phyloP scores from a whole-genome alignment of 1,139 yeast genomes.

The Hyphopichia fennica region DNA sequence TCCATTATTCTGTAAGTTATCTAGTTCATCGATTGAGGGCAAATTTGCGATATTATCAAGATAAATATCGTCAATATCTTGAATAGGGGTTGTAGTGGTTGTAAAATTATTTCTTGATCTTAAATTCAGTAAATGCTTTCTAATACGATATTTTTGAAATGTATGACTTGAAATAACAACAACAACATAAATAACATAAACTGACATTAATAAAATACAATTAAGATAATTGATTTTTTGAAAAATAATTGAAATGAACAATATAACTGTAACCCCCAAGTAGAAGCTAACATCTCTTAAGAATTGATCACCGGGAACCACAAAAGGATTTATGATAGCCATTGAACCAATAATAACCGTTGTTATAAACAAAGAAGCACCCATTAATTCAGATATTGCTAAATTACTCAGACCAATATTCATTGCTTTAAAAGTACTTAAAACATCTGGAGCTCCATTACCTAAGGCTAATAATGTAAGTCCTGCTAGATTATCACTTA shows the following conservation, averaged over 20 bases:
- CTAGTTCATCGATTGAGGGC: conserved; percentile 34
- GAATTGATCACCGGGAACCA: conserved; percentile 51
- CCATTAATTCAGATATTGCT: conserved; percentile 86
- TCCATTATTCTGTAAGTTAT: conserved; percentile 20
- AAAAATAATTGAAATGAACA: conserved; percentile 41
- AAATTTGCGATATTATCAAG: conserved; percentile 25
- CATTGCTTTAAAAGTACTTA: conserved; percentile 83
- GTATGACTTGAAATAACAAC: conserved; percentile 38
- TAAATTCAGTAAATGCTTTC: conserved; percentile 21
- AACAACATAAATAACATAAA: conserved; percentile 56
- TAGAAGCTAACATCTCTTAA: conserved; percentile 59
- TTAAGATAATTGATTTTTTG: conserved; percentile 46
- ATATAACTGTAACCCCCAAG: conserved; percentile 40
- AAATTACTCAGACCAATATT: conserved; percentile 63
- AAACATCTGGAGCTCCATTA: conserved; percentile 88
- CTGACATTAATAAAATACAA: conserved; percentile 47
- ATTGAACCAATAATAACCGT: conserved; percentile 75
- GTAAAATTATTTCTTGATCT: conserved; percentile 27
- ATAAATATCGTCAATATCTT: conserved; percentile 18
- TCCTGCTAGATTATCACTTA: conserved; percentile 83
- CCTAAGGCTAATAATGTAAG: conserved; percentile 87
- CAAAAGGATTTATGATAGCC: conserved; percentile 67
- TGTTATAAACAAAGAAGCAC: conserved; percentile 79
- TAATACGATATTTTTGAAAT: conserved; percentile 17
- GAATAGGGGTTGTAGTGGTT: conserved; percentile 7